Evolutionary conservation across 169 alveolate genomes (phyloP).

Genomic region (Pseudocohnilembus persalinus): DNA sequence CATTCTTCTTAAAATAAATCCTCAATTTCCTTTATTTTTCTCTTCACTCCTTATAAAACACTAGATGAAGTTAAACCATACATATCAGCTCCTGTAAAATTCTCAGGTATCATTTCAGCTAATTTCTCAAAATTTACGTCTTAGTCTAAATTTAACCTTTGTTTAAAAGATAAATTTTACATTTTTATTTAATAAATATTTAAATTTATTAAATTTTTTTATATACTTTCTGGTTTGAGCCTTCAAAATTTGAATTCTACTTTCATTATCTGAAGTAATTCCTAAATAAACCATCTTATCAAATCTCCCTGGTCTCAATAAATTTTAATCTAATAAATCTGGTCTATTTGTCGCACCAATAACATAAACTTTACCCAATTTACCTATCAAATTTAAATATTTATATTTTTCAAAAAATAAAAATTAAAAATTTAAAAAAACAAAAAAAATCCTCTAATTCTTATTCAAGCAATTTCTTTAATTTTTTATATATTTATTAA

Average conservation of each 20-base stretch:
- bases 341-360: slow-evolving; percentile 91
- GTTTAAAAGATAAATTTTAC: not conserved
- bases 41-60: slow-evolving; percentile 71
- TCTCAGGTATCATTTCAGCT: slow-evolving; percentile 58
- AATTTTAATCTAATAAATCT: slow-evolving; percentile 81
- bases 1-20: slow-evolving; percentile 32
- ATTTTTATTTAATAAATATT: not conserved
- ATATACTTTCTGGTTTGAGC: slow-evolving; percentile 67
- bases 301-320: slow-evolving; percentile 83
- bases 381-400: not conserved
- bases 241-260: slow-evolving; percentile 69
- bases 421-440: too few species aligned
- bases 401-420: too few species aligned
- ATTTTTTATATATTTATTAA: too few species aligned
- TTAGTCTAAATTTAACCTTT: slow-evolving; percentile 38
- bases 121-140: slow-evolving; percentile 58
- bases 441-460: too few species aligned
- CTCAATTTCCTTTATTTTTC: slow-evolving; percentile 34
- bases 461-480: too few species aligned
- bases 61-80: slow-evolving; percentile 72
- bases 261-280: slow-evolving; percentile 74
- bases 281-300: slow-evolving; percentile 84
- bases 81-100: slow-evolving; percentile 83
- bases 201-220: not conserved
- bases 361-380: slow-evolving; percentile 48